phyloP scores from a whole-genome alignment of 495 filamentous ascomycete species.

The Xylaria acuta region DNA sequence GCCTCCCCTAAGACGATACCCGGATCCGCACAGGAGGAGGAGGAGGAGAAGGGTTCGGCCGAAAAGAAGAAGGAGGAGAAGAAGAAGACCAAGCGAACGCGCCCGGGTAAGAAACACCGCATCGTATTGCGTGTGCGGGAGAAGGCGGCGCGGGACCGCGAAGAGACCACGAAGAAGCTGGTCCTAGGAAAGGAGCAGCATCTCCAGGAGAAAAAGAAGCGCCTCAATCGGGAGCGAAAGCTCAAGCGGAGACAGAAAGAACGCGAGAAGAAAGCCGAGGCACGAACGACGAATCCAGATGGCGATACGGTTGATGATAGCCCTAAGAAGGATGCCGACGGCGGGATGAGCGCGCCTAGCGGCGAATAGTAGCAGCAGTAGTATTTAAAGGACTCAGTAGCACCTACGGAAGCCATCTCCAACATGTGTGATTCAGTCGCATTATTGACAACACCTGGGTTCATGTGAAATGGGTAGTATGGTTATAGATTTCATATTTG shows the following conservation, averaged over 20 bases:
- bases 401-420: not conserved
- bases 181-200: slow-evolving; percentile 53
- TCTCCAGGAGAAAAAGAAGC: slow-evolving; percentile 60
- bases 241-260: slow-evolving; percentile 57
- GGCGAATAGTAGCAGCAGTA: not conserved
- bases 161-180: slow-evolving; percentile 40
- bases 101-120: slow-evolving; percentile 60
- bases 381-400: not conserved
- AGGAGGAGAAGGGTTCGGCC: slow-evolving; percentile 17
- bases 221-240: slow-evolving; percentile 59
- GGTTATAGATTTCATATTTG: slow-evolving; percentile 17
- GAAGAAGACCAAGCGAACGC: slow-evolving; percentile 47
- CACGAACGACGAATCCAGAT: not conserved
- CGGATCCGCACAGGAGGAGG: slow-evolving; percentile 3
- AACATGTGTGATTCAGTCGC: not conserved
- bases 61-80: slow-evolving; percentile 29
- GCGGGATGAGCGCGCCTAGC: not conserved
- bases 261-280: slow-evolving; percentile 50
- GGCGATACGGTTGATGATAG: slow-evolving; percentile 1
- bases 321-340: not conserved
- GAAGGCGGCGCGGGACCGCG: slow-evolving; percentile 40
- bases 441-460: not conserved
- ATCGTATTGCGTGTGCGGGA: slow-evolving; percentile 51
- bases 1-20: not conserved
- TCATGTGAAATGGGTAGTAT: not conserved